These are phyloP conservation scores for Fusarium chaquense DNA, from an alignment of 2,329 filamentous ascomycete genomes.

Conservation along the genomic window DNA sequence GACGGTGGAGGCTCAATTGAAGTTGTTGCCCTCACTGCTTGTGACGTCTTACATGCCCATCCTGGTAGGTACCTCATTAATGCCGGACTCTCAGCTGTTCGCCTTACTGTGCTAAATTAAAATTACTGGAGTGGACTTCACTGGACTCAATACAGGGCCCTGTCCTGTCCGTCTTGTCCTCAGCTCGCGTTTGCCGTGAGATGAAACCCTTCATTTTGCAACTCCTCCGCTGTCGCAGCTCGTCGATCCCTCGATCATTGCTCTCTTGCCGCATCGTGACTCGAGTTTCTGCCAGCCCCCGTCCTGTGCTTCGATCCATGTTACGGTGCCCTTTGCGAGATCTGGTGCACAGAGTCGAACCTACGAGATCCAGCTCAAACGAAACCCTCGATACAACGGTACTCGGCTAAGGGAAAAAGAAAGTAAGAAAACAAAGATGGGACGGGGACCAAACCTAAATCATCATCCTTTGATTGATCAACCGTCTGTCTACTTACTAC, in stretches of 20 bases:
- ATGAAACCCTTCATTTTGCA: slow-evolving; percentile 42
- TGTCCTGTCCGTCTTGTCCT: slow-evolving; percentile 20
- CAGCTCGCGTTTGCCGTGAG: slow-evolving; percentile 48
- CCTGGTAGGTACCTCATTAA: slow-evolving; percentile 14
- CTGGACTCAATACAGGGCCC: slow-evolving; percentile 18
- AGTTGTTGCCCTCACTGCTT: slow-evolving; percentile 24
- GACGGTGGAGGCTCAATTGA: neutral
- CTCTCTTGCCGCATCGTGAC: slow-evolving; percentile 26
- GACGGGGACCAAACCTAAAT: slow-evolving; percentile 21
- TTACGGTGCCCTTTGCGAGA: slow-evolving; percentile 42
- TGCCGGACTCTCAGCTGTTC: slow-evolving; percentile 38
- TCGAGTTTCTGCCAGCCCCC: slow-evolving; percentile 39
- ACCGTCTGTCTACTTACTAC: neutral
- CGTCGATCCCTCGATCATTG: slow-evolving; percentile 30
- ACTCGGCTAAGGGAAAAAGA: slow-evolving; percentile 17
- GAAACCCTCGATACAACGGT: slow-evolving; percentile 22
- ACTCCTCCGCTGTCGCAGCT: slow-evolving; percentile 26
- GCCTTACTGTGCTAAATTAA: slow-evolving; percentile 26
- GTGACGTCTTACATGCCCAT: slow-evolving; percentile 34
- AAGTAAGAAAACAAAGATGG: slow-evolving; percentile 13
- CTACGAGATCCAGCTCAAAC: slow-evolving; percentile 42
- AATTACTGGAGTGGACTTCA: slow-evolving; percentile 14
- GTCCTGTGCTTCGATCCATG: slow-evolving; percentile 45
- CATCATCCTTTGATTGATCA: slow-evolving; percentile 3
- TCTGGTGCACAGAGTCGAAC: slow-evolving; percentile 46